Evolutionary conservation across 148 eudicot species (phyloP).

Genomic region (Polygonum maritimum): DNA sequence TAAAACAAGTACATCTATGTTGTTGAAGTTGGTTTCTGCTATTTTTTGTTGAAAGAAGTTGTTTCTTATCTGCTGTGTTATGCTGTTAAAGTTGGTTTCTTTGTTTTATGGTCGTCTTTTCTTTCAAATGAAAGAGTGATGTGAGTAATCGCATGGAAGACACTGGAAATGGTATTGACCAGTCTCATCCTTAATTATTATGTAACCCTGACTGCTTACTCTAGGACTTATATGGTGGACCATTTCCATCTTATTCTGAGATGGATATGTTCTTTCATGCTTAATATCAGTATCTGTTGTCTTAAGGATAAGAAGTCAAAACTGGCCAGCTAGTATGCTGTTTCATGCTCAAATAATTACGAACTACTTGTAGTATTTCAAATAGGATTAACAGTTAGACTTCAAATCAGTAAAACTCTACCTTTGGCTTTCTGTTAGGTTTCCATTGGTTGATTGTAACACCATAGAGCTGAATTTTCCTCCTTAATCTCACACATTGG

Average conservation of each 20-base stretch:
- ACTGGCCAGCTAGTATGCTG: not conserved
- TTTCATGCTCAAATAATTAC: not conserved
- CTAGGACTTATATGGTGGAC: not conserved
- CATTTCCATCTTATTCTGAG: not conserved
- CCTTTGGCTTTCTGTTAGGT: not conserved
- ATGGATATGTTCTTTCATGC: not conserved
- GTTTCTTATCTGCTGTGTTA: no score
- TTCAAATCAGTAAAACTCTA: not conserved
- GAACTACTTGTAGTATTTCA: not conserved
- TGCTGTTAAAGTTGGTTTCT: no score
- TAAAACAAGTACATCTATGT: no score
- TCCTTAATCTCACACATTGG: not conserved
- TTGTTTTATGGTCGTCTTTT: no score
- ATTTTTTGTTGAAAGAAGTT: no score
- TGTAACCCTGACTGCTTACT: not conserved
- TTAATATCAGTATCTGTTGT: not conserved
- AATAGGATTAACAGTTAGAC: not conserved
- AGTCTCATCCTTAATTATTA: not conserved
- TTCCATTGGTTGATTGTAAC: not conserved
- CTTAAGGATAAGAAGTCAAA: not conserved
- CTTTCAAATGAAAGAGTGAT: no score
- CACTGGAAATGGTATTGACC: not conserved
- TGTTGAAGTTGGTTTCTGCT: no score
- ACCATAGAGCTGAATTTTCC: constrained; percentile 7
- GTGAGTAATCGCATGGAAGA: not conserved